These are phyloP conservation scores for Penicillium coprophilum DNA, from an alignment of 495 filamentous ascomycete species.

Conservation along the genomic window DNA sequence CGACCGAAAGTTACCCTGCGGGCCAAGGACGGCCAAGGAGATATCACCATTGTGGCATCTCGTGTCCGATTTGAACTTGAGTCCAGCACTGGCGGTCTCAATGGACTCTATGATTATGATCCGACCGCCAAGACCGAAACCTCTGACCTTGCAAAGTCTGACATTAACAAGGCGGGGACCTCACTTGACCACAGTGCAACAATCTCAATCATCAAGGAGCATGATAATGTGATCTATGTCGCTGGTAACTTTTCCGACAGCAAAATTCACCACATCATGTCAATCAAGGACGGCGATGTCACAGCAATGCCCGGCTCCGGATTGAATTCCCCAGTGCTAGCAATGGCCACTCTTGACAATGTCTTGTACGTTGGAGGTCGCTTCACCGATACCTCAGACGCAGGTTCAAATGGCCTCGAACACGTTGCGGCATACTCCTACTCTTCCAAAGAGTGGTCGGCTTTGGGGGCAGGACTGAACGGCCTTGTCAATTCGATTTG, in stretches of 20 bases:
- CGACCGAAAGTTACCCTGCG: conserved; percentile 77
- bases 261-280: conserved; percentile 70
- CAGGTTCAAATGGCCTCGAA: conserved; percentile 58
- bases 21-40: conserved; percentile 63
- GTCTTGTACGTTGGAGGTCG: conserved; percentile 79
- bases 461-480: conserved; percentile 85
- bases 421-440: conserved; percentile 77
- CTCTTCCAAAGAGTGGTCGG: conserved; percentile 64
- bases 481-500: conserved; percentile 73
- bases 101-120: conserved; percentile 89
- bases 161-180: conserved; percentile 70
- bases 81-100: conserved; percentile 64
- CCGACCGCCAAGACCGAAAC: conserved; percentile 56
- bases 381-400: conserved; percentile 73
- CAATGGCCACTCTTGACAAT: conserved; percentile 63
- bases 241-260: conserved; percentile 80
- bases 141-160: conserved; percentile 66
- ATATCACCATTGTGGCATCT: conserved; percentile 81
- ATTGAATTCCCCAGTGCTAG: conserved; percentile 73
- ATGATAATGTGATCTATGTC: conserved; percentile 64
- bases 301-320: conserved; percentile 65
- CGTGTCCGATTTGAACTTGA: conserved; percentile 74
- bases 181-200: conserved; percentile 62
- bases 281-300: conserved; percentile 63
- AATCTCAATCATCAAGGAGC: conserved; percentile 60